Evolutionary conservation across 345 rosid genomes (phyloP).

Genomic region (Syzygium jambos): DNA sequence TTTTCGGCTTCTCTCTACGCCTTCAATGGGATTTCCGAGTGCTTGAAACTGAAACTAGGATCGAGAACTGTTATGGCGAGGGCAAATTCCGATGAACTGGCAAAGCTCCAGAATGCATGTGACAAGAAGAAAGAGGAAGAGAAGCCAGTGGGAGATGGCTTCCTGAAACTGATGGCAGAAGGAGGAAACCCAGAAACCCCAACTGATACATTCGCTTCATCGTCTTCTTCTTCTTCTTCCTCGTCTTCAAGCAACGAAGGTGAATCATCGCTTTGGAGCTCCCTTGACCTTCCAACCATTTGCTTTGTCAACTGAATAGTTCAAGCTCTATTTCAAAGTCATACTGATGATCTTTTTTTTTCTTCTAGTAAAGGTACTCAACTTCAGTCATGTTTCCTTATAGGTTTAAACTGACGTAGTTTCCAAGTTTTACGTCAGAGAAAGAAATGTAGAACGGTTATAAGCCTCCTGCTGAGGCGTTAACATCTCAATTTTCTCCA

Average conservation of each 20-base stretch:
- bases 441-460: not conserved
- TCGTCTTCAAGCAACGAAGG: conserved; percentile 20
- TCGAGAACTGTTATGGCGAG: conserved; percentile 2
- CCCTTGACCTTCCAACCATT: conserved; percentile 59
- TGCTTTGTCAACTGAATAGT: conserved; percentile 39
- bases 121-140: conserved; percentile 17
- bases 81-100: conserved; percentile 9
- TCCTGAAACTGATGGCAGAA: conserved; percentile 2
- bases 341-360: not conserved
- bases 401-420: not conserved
- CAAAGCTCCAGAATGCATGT: conserved; percentile 26
- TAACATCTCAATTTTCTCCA: not conserved
- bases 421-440: not conserved
- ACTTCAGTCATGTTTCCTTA: not conserved
- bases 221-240: conserved; percentile 8
- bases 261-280: conserved; percentile 48
- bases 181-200: conserved; percentile 8
- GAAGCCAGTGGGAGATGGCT: conserved; percentile 8
- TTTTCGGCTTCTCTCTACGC: conserved; percentile 60
- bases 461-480: not conserved
- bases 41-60: conserved; percentile 33
- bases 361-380: not conserved
- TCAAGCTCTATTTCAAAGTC: not conserved
- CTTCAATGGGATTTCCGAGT: conserved; percentile 50
- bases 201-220: conserved; percentile 1